Conservation (phyloP, 1,284 basidiomycete genomes). For the Thelephora terrestris region DNA sequence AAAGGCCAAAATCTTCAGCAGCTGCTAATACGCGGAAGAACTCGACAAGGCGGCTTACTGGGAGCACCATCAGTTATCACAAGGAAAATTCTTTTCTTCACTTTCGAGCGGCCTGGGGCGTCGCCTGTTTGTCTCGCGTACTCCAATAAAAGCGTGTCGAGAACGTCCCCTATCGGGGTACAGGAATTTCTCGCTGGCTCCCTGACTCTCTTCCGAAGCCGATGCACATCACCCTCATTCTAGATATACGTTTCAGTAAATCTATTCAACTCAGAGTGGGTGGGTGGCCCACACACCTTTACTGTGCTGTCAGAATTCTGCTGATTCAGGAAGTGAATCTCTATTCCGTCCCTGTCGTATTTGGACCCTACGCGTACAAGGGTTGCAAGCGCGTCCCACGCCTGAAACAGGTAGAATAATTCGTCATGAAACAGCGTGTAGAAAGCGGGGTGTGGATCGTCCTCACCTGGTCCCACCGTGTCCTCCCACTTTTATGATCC, state of each 20-base stretch:
- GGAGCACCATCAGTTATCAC: conserved; percentile 42
- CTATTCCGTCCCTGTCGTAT: conserved; percentile 31
- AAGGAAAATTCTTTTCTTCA: conserved; percentile 34
- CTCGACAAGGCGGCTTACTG: conserved; percentile 23
- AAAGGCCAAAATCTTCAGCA: too few relatives aligned
- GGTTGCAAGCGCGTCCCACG: conserved; percentile 32
- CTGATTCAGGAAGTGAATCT: conserved; percentile 35
- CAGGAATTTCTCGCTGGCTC: conserved; percentile 30
- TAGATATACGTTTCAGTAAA: not conserved
- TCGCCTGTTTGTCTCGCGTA: conserved; percentile 28
- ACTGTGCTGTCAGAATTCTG: conserved; percentile 21
- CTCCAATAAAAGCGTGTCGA: conserved; percentile 27
- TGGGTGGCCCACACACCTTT: conserved; percentile 19
- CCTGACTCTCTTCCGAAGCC: conserved; percentile 32
- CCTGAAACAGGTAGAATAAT: too few relatives aligned
- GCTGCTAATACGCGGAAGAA: not conserved
- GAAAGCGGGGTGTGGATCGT: not conserved
- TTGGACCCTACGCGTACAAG: conserved; percentile 29
- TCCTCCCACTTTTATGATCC: too few relatives aligned
- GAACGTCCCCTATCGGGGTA: conserved; percentile 36
- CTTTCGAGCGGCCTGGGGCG: conserved; percentile 22
- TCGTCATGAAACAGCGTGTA: too few relatives aligned
- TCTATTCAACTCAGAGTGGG: too few relatives aligned
- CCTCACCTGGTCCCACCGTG: conserved; percentile 37
- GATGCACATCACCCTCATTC: conserved; percentile 16